phyloP scores from a whole-genome alignment of 305 asterid species.

The Fraxinus nigra region DNA sequence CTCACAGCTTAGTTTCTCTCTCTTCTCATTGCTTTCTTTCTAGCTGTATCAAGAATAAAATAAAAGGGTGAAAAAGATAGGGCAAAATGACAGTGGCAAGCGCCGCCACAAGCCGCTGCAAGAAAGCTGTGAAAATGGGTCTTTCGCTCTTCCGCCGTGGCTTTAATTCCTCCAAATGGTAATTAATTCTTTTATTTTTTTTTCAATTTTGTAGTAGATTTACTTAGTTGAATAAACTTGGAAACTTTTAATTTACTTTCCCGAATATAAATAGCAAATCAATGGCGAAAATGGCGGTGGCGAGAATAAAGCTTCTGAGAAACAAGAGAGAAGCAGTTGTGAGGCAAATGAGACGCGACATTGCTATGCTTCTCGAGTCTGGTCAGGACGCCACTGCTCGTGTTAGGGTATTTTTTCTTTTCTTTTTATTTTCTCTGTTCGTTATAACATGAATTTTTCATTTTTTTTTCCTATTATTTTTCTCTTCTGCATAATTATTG shows the following conservation, averaged over 20 bases:
- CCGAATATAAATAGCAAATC: slow-evolving; percentile 56
- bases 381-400: slow-evolving; percentile 93
- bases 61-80: neutral
- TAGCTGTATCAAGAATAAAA: neutral
- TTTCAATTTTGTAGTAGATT: neutral
- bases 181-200: neutral
- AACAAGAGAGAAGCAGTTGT: slow-evolving; percentile 92
- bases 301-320: slow-evolving; percentile 88
- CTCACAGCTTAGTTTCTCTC: neutral
- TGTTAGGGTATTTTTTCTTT: slow-evolving; percentile 48
- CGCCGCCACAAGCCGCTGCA: slow-evolving; percentile 55
- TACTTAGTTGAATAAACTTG: neutral
- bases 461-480: neutral
- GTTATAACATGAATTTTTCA: neutral
- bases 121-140: slow-evolving; percentile 60
- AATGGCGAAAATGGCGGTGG: slow-evolving; percentile 94
- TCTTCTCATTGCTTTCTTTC: neutral
- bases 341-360: slow-evolving; percentile 93
- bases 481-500: neutral
- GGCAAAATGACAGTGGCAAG: slow-evolving; percentile 32
- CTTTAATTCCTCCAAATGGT: slow-evolving; percentile 91
- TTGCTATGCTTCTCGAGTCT: slow-evolving; percentile 85
- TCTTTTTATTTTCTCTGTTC: neutral
- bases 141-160: slow-evolving; percentile 53
- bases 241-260: neutral